Conservation (phyloP, 257 asterid species). For the Paulownia fortunei region DNA sequence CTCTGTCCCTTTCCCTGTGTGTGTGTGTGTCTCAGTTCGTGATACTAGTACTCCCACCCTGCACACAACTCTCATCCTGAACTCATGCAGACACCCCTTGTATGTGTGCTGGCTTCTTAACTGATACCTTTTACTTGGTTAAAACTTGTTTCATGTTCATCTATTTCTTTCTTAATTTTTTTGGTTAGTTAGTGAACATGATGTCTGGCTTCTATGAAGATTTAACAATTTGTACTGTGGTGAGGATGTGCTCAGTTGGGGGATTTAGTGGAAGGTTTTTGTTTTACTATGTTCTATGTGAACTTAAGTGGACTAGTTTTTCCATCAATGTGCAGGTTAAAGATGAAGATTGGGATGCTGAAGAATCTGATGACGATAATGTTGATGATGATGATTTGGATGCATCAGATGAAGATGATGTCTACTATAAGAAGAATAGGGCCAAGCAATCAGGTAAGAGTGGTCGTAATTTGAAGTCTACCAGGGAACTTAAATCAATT, state of each 20-base stretch:
- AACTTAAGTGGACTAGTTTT: constrained; percentile 33
- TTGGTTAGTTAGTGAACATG: background rate
- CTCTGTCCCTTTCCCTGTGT: background rate
- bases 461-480: constrained; percentile 60
- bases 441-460: constrained; percentile 64
- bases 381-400: constrained; percentile 73
- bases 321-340: constrained; percentile 54
- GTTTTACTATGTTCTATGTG: constrained; percentile 16
- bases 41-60: constrained; percentile 9
- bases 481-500: constrained; percentile 56
- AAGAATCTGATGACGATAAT: constrained; percentile 86
- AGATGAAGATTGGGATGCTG: constrained; percentile 92
- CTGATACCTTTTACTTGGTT: background rate
- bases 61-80: background rate
- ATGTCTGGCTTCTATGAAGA: constrained; percentile 12
- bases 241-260: constrained; percentile 12
- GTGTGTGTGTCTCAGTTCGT: background rate
- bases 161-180: background rate
- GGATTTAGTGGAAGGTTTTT: constrained; percentile 18
- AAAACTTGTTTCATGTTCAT: background rate
- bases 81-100: background rate
- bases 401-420: constrained; percentile 77
- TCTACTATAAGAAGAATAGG: constrained; percentile 55
- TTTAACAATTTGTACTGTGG: background rate
- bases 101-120: background rate